Base-by-base conservation (phyloP, 345 rosid genomes). In the Aquilaria yunnanensis region DNA sequence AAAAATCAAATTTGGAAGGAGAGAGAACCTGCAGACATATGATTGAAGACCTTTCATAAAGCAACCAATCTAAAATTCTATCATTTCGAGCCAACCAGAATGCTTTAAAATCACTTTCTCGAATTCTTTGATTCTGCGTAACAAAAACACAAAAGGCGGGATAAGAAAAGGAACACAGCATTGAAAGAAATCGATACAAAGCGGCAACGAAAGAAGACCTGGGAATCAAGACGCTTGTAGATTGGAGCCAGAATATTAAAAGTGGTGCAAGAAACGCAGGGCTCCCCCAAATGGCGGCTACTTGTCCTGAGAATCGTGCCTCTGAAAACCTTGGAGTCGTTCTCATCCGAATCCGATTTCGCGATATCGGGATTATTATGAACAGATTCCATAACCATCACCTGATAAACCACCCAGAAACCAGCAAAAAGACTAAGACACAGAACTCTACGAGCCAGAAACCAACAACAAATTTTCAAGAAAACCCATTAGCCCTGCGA, bases 241-340 rank as follows among this genome's bases (percentile, higher is more conserved):
- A 84, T 86, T 43, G 96, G 96, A 74, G 96, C 96, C 54, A 89
- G 68, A 51, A 89, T 78, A 62, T 89, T 89, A 75, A 89, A 89
- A 69, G 96, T 89, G 11, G 93, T 89, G 63, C 90, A 89, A 33
- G 96, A 81, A 30, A 89, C 54, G 57, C 71, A 74, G 48, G 77
- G 77, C 29, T 74, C 83, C 11, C 46, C 75, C 73, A 66, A 65
- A 32, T 33, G n/a, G 6, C 73, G 65, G 47, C 57, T 33, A 32
- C 9, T 65, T 45, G 69, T 49, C 62, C 76, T 71, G 31, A 65
- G 46, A 70, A 67, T 50, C 14, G 66, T 56, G 14, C 57, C 70
- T 34, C 63, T 69, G 16, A 47, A 29, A 54, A 63, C 62, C 50
- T 5, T 14, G 23, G 53, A 30, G 8, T 66, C 82, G 3, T n/a